Evolutionary conservation across 495 filamentous ascomycete genomes (phyloP), one percentile per base, ranked within the genome.

Genomic region (Pseudevernia furfuracea): DNA sequence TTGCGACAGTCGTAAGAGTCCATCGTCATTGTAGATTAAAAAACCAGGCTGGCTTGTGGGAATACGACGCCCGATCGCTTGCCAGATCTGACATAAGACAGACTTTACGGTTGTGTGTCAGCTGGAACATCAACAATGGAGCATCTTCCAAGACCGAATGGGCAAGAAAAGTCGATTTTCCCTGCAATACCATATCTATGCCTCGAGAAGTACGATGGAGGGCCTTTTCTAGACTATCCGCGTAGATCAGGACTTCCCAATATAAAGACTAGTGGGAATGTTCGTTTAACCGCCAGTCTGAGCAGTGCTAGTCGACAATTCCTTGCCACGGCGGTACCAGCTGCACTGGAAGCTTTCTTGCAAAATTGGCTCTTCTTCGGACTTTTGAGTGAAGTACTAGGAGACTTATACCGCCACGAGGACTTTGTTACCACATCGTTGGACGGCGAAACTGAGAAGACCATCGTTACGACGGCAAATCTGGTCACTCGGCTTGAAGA

Each of bases 331-430:
- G 23, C 34, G 57, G 57, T 38, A 25, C 32, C 55, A 48, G 56
- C 57, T 48, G 57, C 53, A 43, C 30, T 61, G 4, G n/a, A 59
- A 30, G 11, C 56, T 65, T 60, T 65, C 57, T 15, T 65, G 56
- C 63, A 65, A 25, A 60, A 32, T 52, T 65, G 63, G 63, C 63
- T 65, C 57, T 65, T 65, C 41, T 65, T 65, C 58, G 63, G 63
- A n/a, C 63, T 65, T 59, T 30, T 65, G 17, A 37, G 38, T 34
- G 63, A 65, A 38, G 12, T 65, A 38, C 23, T 65, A 38, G 56
- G 57, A 21, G 63, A 49, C 41, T 49, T 65, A 7, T 65, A 60
- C 30, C 63, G 37, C 28, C 56, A 48, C 39, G 37, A 61, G 23
- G 63, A 65, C 5, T 65, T 65, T 52, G 63, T 65, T 46, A 60